These are phyloP conservation scores for Avena atlantica DNA, from an alignment of 176 grass and related monocot genomes.

Conservation along the genomic window DNA sequence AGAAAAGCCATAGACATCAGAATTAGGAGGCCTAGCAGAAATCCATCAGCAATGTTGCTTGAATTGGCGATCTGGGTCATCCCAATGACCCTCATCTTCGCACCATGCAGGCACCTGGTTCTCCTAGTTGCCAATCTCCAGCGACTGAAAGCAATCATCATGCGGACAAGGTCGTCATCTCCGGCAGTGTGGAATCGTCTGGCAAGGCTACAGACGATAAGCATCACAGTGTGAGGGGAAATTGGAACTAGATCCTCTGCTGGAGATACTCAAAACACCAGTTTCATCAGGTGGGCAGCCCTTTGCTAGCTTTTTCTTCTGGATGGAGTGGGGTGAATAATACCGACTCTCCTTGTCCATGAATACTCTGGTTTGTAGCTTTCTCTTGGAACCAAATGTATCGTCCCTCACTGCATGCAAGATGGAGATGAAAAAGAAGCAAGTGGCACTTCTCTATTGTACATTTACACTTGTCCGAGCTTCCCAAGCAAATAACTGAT, in stretches of 20 bases:
- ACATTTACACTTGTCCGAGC: conserved; percentile 20
- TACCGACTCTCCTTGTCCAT: conserved; percentile 8
- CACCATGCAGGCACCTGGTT: conserved; percentile 60
- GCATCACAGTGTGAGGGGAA: conserved; percentile 44
- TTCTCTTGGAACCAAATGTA: conserved; percentile 44
- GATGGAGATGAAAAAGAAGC: conserved; percentile 39
- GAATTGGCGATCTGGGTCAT: conserved; percentile 60
- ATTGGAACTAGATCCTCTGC: not conserved
- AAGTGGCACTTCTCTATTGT: conserved; percentile 19
- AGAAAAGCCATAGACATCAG: conserved; percentile 38
- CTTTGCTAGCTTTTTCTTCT: conserved; percentile 32
- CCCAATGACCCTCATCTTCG: conserved; percentile 66
- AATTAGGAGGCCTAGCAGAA: conserved; percentile 25
- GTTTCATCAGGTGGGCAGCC: conserved; percentile 42
- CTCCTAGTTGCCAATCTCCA: conserved; percentile 60
- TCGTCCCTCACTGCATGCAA: conserved; percentile 15
- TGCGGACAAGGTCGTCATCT: conserved; percentile 42
- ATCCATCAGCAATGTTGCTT: conserved; percentile 47
- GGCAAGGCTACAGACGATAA: conserved; percentile 58
- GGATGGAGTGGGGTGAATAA: conserved; percentile 8
- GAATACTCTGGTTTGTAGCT: conserved; percentile 8
- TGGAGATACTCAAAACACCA: conserved; percentile 21
- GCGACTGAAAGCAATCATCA: conserved; percentile 50
- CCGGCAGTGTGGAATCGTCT: conserved; percentile 48
- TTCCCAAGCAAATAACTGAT: conserved; percentile 26